These are phyloP conservation scores for Xenoacremonium recifei DNA, from an alignment of 2,329 filamentous ascomycete species.

Conservation along the genomic window DNA sequence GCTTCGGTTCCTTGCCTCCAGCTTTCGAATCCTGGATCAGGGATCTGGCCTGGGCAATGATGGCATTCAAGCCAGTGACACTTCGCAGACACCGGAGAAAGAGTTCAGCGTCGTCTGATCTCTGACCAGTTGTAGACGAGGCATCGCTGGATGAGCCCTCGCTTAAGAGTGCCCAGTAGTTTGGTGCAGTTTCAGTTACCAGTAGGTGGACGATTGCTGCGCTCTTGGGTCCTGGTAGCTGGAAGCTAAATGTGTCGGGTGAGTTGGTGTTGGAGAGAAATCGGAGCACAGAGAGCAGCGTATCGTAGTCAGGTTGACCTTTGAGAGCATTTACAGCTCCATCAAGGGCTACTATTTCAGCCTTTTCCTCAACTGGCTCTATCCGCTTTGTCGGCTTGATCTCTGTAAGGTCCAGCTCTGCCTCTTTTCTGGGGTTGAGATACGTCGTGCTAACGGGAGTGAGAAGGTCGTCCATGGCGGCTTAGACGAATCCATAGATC, in stretches of 20 bases:
- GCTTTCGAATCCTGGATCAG: slow-evolving; percentile 53
- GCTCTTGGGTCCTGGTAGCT: slow-evolving; percentile 59
- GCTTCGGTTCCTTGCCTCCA: slow-evolving; percentile 34
- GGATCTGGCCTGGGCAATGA: slow-evolving; percentile 66
- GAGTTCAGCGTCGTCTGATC: slow-evolving; percentile 40
- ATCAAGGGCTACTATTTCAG: slow-evolving; percentile 33
- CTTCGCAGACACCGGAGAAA: slow-evolving; percentile 69
- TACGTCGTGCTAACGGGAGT: slow-evolving; percentile 54
- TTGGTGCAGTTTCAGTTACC: slow-evolving; percentile 71
- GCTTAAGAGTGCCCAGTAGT: slow-evolving; percentile 72
- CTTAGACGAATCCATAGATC: no score
- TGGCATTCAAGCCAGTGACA: slow-evolving; percentile 74
- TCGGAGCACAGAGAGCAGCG: slow-evolving; percentile 50
- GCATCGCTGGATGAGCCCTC: slow-evolving; percentile 35
- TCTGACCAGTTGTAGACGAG: slow-evolving; percentile 5
- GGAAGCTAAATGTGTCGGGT: slow-evolving; percentile 23
- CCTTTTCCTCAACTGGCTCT: slow-evolving; percentile 4
- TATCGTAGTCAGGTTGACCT: slow-evolving; percentile 60
- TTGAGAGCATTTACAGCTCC: slow-evolving; percentile 61
- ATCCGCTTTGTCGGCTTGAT: slow-evolving; percentile 24
- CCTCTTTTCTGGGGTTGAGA: slow-evolving; percentile 33
- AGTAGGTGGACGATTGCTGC: slow-evolving; percentile 75
- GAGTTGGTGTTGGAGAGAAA: slow-evolving; percentile 43
- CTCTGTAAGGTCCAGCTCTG: slow-evolving; percentile 38
- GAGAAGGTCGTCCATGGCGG: slow-evolving; percentile 55